Evolutionary conservation across 225 moss, liverwort and hornwort species (phyloP).

Genomic region (Antitrichia curtipendula): DNA sequence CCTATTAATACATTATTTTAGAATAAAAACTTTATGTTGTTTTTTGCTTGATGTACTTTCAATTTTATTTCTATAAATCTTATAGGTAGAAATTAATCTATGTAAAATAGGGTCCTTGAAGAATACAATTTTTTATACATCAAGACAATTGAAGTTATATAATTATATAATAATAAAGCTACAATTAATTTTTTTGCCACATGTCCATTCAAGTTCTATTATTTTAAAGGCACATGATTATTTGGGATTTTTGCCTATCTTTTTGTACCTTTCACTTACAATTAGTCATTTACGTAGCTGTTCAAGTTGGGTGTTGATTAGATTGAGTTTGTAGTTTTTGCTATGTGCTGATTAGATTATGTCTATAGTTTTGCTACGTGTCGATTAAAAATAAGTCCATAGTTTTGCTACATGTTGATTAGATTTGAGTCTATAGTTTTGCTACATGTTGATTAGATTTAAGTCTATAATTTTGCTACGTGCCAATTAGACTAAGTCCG

Average conservation of each 20-base stretch:
- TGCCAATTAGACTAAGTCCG: neutral
- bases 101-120: neutral
- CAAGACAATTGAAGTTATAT: neutral
- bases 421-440: too few relatives aligned
- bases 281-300: fast-evolving
- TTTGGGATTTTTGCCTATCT: fast-evolving
- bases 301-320: neutral
- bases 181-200: neutral
- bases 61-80: neutral
- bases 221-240: neutral
- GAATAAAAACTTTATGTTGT: neutral
- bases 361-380: too few relatives aligned
- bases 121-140: neutral
- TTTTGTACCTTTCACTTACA: neutral
- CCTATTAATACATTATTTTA: neutral
- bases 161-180: neutral
- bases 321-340: too few relatives aligned
- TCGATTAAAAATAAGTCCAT: too few relatives aligned
- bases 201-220: neutral
- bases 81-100: fast-evolving
- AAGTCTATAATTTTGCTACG: neutral
- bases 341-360: too few relatives aligned
- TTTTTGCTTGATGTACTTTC: neutral
- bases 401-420: too few relatives aligned
- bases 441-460: neutral